Conservation (phyloP, 2,329 filamentous ascomycete species). For the Paramyrothecium sp. region DNA sequence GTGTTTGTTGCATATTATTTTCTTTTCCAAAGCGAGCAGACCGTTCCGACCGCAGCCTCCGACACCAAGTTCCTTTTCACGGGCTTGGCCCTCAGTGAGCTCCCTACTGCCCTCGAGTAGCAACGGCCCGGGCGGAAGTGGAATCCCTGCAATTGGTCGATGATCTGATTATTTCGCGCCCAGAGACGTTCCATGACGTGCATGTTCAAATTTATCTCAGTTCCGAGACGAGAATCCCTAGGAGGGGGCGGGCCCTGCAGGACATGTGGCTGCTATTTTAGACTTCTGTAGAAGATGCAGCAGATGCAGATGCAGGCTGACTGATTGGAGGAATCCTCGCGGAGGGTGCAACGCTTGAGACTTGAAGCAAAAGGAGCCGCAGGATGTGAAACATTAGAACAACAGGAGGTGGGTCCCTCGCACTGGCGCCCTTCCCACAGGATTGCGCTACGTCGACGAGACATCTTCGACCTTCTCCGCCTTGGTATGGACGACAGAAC, state of each 20-base stretch:
- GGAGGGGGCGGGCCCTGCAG: neutral
- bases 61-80: no score
- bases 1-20: no score
- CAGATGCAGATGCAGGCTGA: neutral
- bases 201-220: neutral
- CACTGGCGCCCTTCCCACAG: no score
- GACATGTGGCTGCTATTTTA: neutral
- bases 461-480: neutral
- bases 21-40: no score
- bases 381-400: neutral
- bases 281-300: neutral
- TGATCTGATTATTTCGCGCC: no score
- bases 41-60: no score
- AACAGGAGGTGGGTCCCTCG: neutral
- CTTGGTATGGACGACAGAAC: neutral
- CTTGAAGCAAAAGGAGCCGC: neutral
- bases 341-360: neutral
- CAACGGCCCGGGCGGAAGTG: no score
- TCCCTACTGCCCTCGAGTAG: no score
- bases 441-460: no score
- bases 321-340: neutral
- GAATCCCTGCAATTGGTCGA: no score
- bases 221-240: neutral
- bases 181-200: neutral
- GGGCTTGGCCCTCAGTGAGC: no score